Base-by-base conservation (phyloP, 345 rosid species). In the Arabidopsis arenosa region DNA sequence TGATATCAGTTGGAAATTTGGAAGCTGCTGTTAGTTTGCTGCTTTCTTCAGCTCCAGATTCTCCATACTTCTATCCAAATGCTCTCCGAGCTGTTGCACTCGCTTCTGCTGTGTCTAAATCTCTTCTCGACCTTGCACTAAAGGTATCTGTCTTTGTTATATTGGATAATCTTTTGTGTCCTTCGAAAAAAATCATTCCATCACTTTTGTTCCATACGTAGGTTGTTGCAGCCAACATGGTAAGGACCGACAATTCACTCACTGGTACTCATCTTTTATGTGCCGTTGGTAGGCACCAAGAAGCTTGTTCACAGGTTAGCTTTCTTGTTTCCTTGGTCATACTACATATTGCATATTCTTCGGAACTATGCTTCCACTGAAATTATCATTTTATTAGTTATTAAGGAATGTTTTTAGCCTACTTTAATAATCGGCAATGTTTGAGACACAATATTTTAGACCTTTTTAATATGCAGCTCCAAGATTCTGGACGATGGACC, bases 191-290 rank as follows among this genome's bases (percentile, higher is more conserved):
- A 18, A 4, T 45, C 44, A 32, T 9, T 40, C 48, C 55, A 32
- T 53, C 73, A 48, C 61, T 47, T 75, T 72, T 32, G 56, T 59
- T 65, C 13, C 55, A 66, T 47, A 41, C 32, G 58, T 76, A 94
- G 98, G 98, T 94, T 65, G 92, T 92, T 75, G 98, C 98, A 45
- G 98, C 98, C 75, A 94, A 94, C 83, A 92, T 92, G 97, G 98
- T 94, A 43, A 80, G 89, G 82, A 90, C 95, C 40, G 97, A 92
- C 80, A 84, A 88, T 74, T 94, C 97, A 52, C 82, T 92, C 57
- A 84, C 96, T 58, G 98, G 93, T 75, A 94, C 85, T 63, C 98
- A 94, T 86, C 97, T 94, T 77, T 89, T 92, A 28, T 92, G 98
- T 77, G 97, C 97, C 13, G 98, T 94, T 66, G 98, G 98, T 75